These are phyloP conservation scores for Pseudomassariella vexata DNA, from an alignment of 2,329 filamentous ascomycete species.

Conservation along the genomic window DNA sequence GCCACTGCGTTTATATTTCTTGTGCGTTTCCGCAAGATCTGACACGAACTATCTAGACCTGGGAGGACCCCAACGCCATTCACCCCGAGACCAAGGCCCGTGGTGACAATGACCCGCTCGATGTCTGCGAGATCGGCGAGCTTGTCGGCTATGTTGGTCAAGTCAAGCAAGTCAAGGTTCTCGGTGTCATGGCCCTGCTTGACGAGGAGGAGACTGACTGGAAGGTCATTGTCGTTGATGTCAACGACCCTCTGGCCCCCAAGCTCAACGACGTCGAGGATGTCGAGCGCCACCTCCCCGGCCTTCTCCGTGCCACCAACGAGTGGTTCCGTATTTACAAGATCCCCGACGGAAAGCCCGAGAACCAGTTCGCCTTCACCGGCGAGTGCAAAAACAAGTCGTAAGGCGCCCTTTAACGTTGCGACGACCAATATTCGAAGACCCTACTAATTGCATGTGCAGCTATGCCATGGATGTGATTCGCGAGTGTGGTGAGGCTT, in stretches of 20 bases:
- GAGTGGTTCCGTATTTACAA: constrained; percentile 99
- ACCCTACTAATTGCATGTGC: constrained; percentile 16
- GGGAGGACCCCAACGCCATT: constrained; percentile 94
- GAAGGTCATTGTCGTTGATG: constrained; percentile 99
- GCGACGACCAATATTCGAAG: constrained; percentile 4
- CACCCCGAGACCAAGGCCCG: constrained; percentile 99
- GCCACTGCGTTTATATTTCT: constrained; percentile 9
- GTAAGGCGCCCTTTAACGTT: constrained; percentile 37
- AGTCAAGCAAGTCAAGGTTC: constrained; percentile 99
- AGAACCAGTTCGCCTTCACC: constrained; percentile 99
- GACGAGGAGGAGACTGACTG: constrained; percentile 99
- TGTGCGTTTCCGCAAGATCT: constrained; percentile 8
- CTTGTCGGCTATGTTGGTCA: constrained; percentile 92
- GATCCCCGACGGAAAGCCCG: constrained; percentile 99
- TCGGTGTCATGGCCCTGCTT: constrained; percentile 97
- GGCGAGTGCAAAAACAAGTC: constrained; percentile 99
- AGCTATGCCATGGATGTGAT: constrained; percentile 94
- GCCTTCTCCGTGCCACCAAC: constrained; percentile 94
- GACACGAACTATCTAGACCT: constrained; percentile 58
- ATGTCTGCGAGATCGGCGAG: constrained; percentile 99
- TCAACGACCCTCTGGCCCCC: constrained; percentile 92
- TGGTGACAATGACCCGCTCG: constrained; percentile 98
- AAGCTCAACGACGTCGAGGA: constrained; percentile 99
- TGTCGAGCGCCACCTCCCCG: constrained; percentile 95
- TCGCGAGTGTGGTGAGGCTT: constrained; percentile 92